Conservation (phyloP, 805 yeast genomes). For the Sporopachydermia quercuum region DNA sequence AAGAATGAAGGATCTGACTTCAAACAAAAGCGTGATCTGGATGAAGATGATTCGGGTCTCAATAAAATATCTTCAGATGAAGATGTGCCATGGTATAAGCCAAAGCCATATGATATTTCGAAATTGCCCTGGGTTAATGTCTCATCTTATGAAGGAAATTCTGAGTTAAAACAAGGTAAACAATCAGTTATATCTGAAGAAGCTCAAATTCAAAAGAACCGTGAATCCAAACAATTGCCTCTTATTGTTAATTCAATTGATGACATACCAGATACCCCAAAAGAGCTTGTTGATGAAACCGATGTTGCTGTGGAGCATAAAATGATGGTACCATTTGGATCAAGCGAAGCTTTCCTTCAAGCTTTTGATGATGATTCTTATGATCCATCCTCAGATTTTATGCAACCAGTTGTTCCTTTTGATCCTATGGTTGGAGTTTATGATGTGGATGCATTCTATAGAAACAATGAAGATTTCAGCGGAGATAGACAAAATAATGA, state of each 20-base stretch:
- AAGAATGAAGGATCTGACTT: neutral
- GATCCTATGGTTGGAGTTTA: neutral
- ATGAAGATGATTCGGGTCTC: neutral
- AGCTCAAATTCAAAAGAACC: neutral
- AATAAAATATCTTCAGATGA: neutral
- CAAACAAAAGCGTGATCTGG: neutral
- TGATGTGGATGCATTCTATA: neutral
- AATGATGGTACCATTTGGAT: neutral
- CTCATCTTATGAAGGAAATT: neutral
- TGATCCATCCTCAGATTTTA: neutral
- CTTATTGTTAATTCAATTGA: neutral
- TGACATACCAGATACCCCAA: neutral
- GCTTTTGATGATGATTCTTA: neutral
- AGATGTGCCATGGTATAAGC: constrained; percentile 1
- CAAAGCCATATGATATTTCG: neutral
- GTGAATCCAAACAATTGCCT: neutral
- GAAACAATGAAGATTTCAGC: no score
- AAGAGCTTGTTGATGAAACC: neutral
- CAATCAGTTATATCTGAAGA: neutral
- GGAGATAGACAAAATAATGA: no score
- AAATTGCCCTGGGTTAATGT: constrained; percentile 1
- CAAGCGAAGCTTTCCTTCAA: neutral
- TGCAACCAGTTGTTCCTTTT: neutral
- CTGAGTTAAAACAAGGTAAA: neutral
- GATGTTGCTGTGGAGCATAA: neutral